Evolutionary conservation across 2,329 filamentous ascomycete species (phyloP).

Genomic region (Pseudocercospora fijiensis): DNA sequence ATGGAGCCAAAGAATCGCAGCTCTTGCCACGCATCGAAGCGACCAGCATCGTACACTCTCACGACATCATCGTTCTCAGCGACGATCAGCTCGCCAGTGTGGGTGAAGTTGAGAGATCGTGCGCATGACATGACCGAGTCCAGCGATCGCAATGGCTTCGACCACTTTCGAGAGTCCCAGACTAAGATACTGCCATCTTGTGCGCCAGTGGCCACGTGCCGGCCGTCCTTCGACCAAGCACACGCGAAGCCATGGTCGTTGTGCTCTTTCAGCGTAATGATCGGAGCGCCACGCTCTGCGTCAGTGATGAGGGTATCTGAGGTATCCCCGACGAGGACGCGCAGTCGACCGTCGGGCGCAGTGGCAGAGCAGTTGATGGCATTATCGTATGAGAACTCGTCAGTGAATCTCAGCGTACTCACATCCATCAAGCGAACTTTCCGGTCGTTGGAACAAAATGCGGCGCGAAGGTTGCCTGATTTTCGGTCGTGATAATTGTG

Average conservation of each 20-base stretch:
- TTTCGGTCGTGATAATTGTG: slow-evolving; percentile 52
- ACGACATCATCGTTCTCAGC: slow-evolving; percentile 75
- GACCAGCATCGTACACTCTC: slow-evolving; percentile 48
- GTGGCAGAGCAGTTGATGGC: slow-evolving; percentile 72
- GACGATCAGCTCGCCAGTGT: slow-evolving; percentile 66
- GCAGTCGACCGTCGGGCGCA: slow-evolving; percentile 68
- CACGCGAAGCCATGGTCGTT: slow-evolving; percentile 72
- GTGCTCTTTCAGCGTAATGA: slow-evolving; percentile 57
- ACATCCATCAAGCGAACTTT: slow-evolving; percentile 57
- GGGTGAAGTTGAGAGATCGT: slow-evolving; percentile 69
- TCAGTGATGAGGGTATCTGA: slow-evolving; percentile 65
- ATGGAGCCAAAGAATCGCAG: slow-evolving; percentile 75
- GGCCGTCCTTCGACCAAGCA: slow-evolving; percentile 76
- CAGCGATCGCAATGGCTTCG: slow-evolving; percentile 55
- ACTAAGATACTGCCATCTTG: slow-evolving; percentile 73
- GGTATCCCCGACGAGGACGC: slow-evolving; percentile 70
- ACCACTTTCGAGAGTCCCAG: slow-evolving; percentile 74
- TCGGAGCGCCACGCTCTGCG: slow-evolving; percentile 59
- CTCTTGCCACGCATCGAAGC: slow-evolving; percentile 60
- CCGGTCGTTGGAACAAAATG: slow-evolving; percentile 59
- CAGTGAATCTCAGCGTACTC: slow-evolving; percentile 58
- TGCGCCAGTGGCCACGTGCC: slow-evolving; percentile 72
- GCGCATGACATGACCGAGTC: slow-evolving; percentile 67
- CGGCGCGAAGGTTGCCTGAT: slow-evolving; percentile 50
- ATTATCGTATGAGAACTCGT: slow-evolving; percentile 56